Conservation (phyloP, 2,329 filamentous ascomycete species). For the Tothia fuscella region DNA sequence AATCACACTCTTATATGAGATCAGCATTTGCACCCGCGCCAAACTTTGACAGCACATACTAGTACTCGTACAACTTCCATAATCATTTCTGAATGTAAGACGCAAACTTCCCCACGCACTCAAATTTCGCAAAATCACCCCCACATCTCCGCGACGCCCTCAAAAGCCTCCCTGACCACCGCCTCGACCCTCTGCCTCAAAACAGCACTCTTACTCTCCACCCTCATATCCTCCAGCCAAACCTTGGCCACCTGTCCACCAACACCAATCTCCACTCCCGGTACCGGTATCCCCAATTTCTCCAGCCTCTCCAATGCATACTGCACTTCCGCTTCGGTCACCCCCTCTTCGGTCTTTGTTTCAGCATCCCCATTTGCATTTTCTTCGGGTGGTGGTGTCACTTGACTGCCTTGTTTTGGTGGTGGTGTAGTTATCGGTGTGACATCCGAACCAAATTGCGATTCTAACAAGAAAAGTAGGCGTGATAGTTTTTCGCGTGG, state of each 20-base stretch:
- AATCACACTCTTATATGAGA: too few relatives aligned
- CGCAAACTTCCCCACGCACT: not conserved
- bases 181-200: constrained; percentile 76
- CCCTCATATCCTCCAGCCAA: constrained; percentile 84
- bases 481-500: constrained; percentile 69
- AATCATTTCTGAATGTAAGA: too few relatives aligned
- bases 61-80: too few relatives aligned
- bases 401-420: constrained; percentile 29
- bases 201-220: constrained; percentile 68
- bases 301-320: constrained; percentile 66
- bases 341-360: constrained; percentile 15
- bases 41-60: too few relatives aligned
- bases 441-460: constrained; percentile 81
- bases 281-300: constrained; percentile 76
- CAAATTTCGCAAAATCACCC: too few relatives aligned
- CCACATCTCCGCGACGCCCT: constrained; percentile 46
- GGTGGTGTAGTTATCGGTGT: constrained; percentile 57
- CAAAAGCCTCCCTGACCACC: constrained; percentile 79
- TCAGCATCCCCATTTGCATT: constrained; percentile 5
- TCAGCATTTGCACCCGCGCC: too few relatives aligned
- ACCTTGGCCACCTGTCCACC: constrained; percentile 48
- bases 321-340: constrained; percentile 16
- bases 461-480: constrained; percentile 91
- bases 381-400: constrained; percentile 6
- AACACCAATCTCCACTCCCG: constrained; percentile 74